Conservation (phyloP, 352 stramenopile species). For the Lagenidium sp. region DNA sequence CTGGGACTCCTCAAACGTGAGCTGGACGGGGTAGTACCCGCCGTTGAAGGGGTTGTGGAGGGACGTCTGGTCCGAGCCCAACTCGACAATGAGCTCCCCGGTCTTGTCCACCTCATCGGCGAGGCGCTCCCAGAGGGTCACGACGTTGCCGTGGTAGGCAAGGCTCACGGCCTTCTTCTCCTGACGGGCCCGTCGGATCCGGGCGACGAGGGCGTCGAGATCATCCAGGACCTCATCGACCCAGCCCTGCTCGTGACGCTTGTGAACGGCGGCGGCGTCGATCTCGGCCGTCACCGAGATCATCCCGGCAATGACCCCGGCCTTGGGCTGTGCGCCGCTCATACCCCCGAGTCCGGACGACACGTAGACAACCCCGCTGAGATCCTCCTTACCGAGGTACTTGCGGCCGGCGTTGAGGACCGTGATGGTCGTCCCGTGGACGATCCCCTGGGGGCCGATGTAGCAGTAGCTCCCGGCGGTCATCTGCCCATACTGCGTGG, state of each 20-base stretch:
- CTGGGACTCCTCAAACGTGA: constrained; percentile 76
- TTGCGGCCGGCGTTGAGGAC: constrained; percentile 86
- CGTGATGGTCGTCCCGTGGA: constrained; percentile 88
- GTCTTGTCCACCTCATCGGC: constrained; percentile 62
- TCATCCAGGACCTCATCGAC: constrained; percentile 74
- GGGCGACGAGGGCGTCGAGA: constrained; percentile 53
- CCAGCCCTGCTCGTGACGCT: constrained; percentile 81
- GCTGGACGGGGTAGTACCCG: constrained; percentile 83
- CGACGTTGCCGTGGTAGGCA: constrained; percentile 81
- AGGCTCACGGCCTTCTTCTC: constrained; percentile 68
- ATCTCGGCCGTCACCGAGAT: constrained; percentile 85
- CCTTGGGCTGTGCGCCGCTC: constrained; percentile 81
- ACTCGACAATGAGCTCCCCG: constrained; percentile 70
- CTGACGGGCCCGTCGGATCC: constrained; percentile 42
- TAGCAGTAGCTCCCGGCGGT: constrained; percentile 89
- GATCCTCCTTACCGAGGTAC: constrained; percentile 63
- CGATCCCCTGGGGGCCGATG: constrained; percentile 86
- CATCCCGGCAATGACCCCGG: constrained; percentile 74
- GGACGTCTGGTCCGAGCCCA: constrained; percentile 85
- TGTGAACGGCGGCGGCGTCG: constrained; percentile 66
- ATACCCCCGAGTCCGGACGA: constrained; percentile 82
- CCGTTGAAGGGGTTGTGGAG: constrained; percentile 88
- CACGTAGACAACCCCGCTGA: constrained; percentile 78
- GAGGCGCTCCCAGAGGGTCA: constrained; percentile 80
- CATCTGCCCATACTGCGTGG: constrained; percentile 87